A percentile compares a stretch with the other conserved stretches of the same genome.
Conservation (phyloP, 2,329 filamentous ascomycete species). For the Rutstroemia sp. region DNA sequence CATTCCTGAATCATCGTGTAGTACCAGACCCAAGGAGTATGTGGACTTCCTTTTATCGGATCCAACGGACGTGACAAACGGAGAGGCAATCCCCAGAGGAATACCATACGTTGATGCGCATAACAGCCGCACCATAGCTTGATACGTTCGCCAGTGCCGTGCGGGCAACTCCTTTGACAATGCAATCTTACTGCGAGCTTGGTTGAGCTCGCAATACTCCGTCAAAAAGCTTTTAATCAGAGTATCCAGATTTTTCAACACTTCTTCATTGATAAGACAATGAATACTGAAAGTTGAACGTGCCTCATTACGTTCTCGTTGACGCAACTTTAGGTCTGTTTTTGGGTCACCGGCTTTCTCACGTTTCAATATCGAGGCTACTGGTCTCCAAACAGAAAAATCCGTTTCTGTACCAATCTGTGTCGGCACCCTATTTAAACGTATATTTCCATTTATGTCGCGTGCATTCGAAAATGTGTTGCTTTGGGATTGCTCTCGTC, state of each 20-base stretch:
- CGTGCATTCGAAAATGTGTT: too few species aligned
- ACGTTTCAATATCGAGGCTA: too few species aligned
- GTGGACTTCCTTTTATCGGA: background rate
- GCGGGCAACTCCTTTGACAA: constrained; percentile 1
- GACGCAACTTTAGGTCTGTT: too few species aligned
- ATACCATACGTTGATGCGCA: background rate
- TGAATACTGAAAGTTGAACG: background rate
- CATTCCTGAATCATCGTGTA: background rate
- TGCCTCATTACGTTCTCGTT: too few species aligned
- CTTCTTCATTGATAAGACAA: background rate
- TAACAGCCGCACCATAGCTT: background rate
- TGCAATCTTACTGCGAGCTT: background rate
- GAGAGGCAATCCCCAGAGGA: background rate
- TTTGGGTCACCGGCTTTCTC: too few species aligned
- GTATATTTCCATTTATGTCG: too few species aligned
- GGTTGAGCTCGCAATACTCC: background rate
- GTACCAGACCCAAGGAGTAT: background rate
- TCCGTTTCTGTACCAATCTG: too few species aligned
- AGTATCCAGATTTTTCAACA: background rate
- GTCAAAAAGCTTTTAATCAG: background rate
- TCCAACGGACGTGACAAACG: background rate
- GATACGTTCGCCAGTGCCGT: constrained; percentile 7
- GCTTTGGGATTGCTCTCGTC: too few species aligned
- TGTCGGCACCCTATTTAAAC: too few species aligned
- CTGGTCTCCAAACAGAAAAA: too few species aligned